phyloP scores from a whole-genome alignment of 768 basidiomycete genomes.

The Leccinum disarticulatum region DNA sequence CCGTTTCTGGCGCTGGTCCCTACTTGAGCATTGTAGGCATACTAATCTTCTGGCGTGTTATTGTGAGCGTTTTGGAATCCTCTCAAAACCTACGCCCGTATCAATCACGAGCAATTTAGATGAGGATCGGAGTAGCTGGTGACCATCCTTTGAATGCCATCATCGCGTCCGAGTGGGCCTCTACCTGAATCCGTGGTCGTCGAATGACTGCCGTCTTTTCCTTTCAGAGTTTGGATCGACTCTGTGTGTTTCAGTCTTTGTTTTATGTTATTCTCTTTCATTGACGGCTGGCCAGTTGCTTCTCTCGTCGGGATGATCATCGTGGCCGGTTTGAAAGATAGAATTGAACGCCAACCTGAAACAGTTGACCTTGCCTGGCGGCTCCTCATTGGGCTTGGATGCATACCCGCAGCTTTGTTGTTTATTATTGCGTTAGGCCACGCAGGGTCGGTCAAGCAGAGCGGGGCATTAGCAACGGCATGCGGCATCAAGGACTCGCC shows the following conservation, averaged over 20 bases:
- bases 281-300: constrained; percentile 42
- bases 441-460: constrained; percentile 68
- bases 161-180: constrained; percentile 85
- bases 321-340: constrained; percentile 60
- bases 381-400: constrained; percentile 81
- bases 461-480: constrained; percentile 64
- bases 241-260: constrained; percentile 43
- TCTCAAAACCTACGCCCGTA: not conserved
- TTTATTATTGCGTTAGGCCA: constrained; percentile 79
- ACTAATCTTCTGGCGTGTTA: constrained; percentile 77
- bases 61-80: constrained; percentile 36
- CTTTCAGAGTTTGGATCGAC: constrained; percentile 83
- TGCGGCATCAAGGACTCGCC: constrained; percentile 44
- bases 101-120: constrained; percentile 43
- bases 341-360: constrained; percentile 39
- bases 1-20: constrained; percentile 63
- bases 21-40: constrained; percentile 68
- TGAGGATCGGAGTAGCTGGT: constrained; percentile 80
- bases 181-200: constrained; percentile 69
- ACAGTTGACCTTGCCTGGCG: constrained; percentile 80
- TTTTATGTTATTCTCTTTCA: not conserved
- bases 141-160: constrained; percentile 82
- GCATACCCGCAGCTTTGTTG: constrained; percentile 73
- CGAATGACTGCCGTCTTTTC: constrained; percentile 88
- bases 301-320: constrained; percentile 63